Evolutionary conservation across 139 green algal species (phyloP).

Genomic region (Pseudopediastrum boryanum): DNA sequence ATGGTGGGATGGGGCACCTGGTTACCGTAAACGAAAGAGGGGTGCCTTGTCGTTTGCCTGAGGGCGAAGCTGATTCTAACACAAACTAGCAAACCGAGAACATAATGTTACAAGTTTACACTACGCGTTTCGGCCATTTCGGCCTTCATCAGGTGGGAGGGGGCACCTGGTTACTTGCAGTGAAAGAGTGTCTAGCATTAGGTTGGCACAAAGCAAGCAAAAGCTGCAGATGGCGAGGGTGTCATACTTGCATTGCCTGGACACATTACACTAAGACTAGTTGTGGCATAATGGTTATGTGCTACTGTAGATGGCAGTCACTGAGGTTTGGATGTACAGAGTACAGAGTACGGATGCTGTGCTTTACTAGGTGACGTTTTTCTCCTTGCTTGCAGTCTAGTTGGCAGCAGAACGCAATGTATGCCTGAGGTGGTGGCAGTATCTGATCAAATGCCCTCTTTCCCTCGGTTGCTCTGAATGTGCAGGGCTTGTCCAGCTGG

Average conservation of each 20-base stretch:
- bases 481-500: conserved; percentile 28
- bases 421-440: too few relatives aligned
- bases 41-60: background rate
- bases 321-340: background rate
- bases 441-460: too few relatives aligned
- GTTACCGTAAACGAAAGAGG: background rate
- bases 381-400: background rate
- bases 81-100: background rate
- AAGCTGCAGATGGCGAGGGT: too few relatives aligned
- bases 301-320: too few relatives aligned
- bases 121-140: background rate
- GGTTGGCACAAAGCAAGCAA: too few relatives aligned
- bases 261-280: too few relatives aligned
- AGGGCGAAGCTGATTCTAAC: background rate
- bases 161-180: background rate
- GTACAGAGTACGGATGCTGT: background rate
- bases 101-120: background rate
- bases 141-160: background rate
- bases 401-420: background rate
- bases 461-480: background rate
- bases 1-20: background rate
- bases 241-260: too few relatives aligned
- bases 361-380: background rate
- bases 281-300: too few relatives aligned
- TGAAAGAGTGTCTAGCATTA: too few relatives aligned